Evolutionary conservation across 2,329 filamentous ascomycete genomes (phyloP).

Genomic region (Phoma sp.): DNA sequence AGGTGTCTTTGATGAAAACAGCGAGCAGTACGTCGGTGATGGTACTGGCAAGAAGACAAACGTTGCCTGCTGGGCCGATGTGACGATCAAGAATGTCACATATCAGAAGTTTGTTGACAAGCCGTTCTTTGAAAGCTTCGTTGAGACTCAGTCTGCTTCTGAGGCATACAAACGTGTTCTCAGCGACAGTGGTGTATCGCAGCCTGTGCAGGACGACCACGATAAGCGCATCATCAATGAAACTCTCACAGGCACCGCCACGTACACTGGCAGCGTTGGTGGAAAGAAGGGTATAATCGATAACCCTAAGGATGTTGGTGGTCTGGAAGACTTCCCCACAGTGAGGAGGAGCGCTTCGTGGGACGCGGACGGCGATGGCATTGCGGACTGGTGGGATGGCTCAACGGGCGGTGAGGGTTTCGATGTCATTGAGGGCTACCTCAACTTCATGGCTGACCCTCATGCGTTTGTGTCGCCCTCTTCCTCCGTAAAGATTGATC

Average conservation of each 20-base stretch:
- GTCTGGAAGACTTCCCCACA: constrained; percentile 44
- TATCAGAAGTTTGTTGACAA: constrained; percentile 43
- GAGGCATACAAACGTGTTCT: constrained; percentile 49
- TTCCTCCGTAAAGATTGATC: constrained; percentile 30
- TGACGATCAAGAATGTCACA: constrained; percentile 33
- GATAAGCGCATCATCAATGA: constrained; percentile 46
- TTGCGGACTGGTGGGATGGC: constrained; percentile 49
- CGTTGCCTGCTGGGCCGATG: constrained; percentile 43
- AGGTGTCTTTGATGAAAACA: constrained; percentile 38
- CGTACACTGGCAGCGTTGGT: constrained; percentile 40
- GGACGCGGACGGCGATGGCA: constrained; percentile 46
- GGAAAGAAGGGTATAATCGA: constrained; percentile 46
- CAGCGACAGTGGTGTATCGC: constrained; percentile 42
- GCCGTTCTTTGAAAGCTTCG: constrained; percentile 41
- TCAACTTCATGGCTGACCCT: constrained; percentile 49
- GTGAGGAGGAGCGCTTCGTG: constrained; percentile 32
- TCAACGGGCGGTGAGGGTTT: constrained; percentile 44
- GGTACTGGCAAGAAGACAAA: constrained; percentile 31
- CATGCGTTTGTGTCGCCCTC: constrained; percentile 41
- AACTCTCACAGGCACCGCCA: constrained; percentile 38
- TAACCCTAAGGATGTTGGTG: constrained; percentile 43
- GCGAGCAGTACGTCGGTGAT: constrained; percentile 29
- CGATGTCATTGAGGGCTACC: constrained; percentile 43
- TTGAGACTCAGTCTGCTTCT: constrained; percentile 39
- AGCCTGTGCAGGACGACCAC: constrained; percentile 43